Conservation (phyloP, 139 green algal species). For the Coelastrella sp. region DNA sequence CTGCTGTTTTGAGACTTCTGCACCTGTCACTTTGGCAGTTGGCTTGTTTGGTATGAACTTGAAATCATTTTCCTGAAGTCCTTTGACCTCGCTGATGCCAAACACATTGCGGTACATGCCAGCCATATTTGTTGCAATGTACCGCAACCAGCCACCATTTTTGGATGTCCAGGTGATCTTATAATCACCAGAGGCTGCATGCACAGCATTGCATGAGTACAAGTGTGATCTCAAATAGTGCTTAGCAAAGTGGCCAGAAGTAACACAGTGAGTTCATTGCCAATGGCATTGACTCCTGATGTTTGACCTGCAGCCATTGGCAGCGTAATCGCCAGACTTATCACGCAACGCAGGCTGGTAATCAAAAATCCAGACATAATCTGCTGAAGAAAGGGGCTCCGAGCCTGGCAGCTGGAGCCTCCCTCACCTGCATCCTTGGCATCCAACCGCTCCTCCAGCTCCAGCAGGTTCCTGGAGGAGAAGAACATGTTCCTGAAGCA, state of each 20-base stretch:
- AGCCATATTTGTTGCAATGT: conserved; percentile 27
- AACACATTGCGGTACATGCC: conserved; percentile 29
- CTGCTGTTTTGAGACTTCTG: neutral
- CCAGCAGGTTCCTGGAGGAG: conserved; percentile 27
- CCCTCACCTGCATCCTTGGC: neutral
- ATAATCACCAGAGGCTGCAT: conserved; percentile 19
- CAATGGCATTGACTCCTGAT: too few relatives aligned
- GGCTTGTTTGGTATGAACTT: conserved; percentile 20
- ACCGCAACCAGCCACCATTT: conserved; percentile 30
- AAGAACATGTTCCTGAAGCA: conserved; percentile 42
- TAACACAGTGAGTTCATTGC: too few relatives aligned
- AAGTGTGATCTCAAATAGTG: too few relatives aligned
- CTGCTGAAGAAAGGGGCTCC: neutral
- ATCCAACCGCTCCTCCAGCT: conserved; percentile 8
- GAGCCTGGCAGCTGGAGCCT: neutral
- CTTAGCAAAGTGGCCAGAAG: too few relatives aligned
- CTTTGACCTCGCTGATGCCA: neutral
- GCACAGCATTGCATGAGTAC: too few relatives aligned
- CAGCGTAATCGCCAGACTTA: too few relatives aligned
- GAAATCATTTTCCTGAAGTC: conserved; percentile 21
- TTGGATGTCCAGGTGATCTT: conserved; percentile 27
- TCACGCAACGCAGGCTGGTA: too few relatives aligned
- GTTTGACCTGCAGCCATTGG: too few relatives aligned
- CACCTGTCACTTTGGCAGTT: neutral
- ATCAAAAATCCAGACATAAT: too few relatives aligned